Base-by-base conservation (phyloP, 2,329 filamentous ascomycete genomes). In the Alternaria consortialis region DNA sequence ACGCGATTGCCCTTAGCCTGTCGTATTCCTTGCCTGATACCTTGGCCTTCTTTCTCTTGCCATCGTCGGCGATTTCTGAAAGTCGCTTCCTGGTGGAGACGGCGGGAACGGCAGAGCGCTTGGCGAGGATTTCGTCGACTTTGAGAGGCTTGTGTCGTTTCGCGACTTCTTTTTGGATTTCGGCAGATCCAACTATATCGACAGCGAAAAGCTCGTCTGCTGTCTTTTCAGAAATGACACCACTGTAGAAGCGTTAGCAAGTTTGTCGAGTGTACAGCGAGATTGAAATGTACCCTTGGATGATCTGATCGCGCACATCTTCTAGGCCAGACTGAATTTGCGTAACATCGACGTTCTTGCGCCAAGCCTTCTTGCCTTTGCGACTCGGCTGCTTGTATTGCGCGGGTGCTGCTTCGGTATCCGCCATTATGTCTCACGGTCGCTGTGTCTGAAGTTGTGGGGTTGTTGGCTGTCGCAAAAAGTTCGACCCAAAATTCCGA, bases 311-410 rank as follows among this genome's bases (percentile, higher is more conserved):
- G 73, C 95, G 93, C 68, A 96, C 83, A 74, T 91, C 86, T 65
- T 93, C 90, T 34, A 99, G 87, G 62, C 95, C 95, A 55, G 90
- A 83, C 72, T 94, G 87, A 27, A 99, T 87, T 64, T 97, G 90
- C 29, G 92, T 90, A 64, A 98, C 87, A 80, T 99, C 93, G 79
- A 99, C 93, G 82, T 99, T 97, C 80, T 98, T 99, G 76, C 95
- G 88, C 95, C 95, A 99, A 32, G 95, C 94, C 83, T 97, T 98
- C 82, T 98, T 98, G 72, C 96, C 95, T 79, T 99, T 99, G 77
- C 95, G 87, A 5, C 94, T 98, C 27, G 93, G 88, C 80, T 99
- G 95, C 66, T 88, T 93, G 81, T 90, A 89, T 69, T 96, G 92
- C 65, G 90, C 88, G 11, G 93, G 94, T 17, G 92, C 90, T 36